Base-by-base conservation (phyloP, 2,329 filamentous ascomycete species). In the Apiospora kogelbergensis region DNA sequence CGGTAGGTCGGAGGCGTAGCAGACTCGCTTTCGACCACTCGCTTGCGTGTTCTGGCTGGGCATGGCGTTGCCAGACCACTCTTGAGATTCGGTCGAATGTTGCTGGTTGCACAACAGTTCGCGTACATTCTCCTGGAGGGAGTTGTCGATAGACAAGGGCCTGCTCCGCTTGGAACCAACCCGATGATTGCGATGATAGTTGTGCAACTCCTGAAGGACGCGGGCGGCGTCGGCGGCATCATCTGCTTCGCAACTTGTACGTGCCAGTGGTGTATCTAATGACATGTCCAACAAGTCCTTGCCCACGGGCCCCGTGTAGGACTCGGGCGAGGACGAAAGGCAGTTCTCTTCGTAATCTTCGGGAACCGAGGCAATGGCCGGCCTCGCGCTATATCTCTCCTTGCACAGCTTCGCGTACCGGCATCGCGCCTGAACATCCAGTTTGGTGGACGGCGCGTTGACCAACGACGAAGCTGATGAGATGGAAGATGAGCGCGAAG, bases 111-210 rank as follows among this genome's bases (percentile, higher is more conserved):
- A 78, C 37, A 93, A 81, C 73, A 92, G 83, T 67, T 89, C 86
- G 67, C 90, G 88, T 13, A 93, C 90, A 69, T 91, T 90, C 70
- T 91, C 88, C 75, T 92, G 90, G 10, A 90, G 81, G n/a, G 83
- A 80, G 69, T 84, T 81, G 69, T 92, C 89, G 68, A 87, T 83
- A 17, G 89, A 91, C 9, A 81, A 74, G 17, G 88, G 84, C 66
- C 89, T 84, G 74, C 86, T 87, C 73, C 90, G 86, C 83, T 92
- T 92, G 69, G 81, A 80, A 30, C 84, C 84, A 37, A 75, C 78
- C 65, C 77, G 80, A 37, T 73, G 70, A 5, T 69, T 57, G 53
- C 69, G 76, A 40, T 82, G 80, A 71, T 87, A 83, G 74, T 86
- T 86, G 72, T 91, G 89, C 67, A 92, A 81, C 66, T 89, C 86